phyloP scores from a whole-genome alignment of 495 filamentous ascomycete species.

The Pseudoneurospora amorphoporcata region DNA sequence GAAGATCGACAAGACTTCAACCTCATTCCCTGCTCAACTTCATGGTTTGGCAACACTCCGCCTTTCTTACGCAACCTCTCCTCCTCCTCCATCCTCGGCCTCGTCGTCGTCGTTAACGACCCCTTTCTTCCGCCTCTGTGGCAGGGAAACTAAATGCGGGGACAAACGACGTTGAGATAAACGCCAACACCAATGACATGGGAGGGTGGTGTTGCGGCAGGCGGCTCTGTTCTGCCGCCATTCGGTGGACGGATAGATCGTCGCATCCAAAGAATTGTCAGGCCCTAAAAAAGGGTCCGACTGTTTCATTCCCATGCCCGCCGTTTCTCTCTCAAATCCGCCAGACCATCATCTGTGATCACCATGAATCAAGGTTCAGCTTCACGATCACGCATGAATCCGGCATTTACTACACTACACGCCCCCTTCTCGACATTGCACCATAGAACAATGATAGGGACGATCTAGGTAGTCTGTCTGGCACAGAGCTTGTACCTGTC shows the following conservation, averaged over 20 bases:
- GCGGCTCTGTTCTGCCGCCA: background rate
- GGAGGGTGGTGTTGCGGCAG: background rate
- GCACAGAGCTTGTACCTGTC: background rate
- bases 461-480: background rate
- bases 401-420: background rate
- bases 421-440: background rate
- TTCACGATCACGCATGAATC: background rate
- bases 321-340: background rate
- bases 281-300: background rate
- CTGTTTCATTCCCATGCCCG: background rate
- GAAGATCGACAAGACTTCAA: background rate
- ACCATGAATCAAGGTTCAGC: background rate
- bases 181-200: background rate
- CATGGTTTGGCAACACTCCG: background rate
- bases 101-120: background rate
- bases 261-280: background rate
- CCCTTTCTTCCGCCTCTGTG: background rate
- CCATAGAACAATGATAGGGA: background rate
- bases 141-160: background rate
- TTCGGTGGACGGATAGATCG: background rate
- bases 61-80: background rate
- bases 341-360: background rate
- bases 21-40: background rate
- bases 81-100: background rate
- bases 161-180: background rate